Conservation (phyloP, 2,329 filamentous ascomycete genomes). For the Didymella lethalis region DNA sequence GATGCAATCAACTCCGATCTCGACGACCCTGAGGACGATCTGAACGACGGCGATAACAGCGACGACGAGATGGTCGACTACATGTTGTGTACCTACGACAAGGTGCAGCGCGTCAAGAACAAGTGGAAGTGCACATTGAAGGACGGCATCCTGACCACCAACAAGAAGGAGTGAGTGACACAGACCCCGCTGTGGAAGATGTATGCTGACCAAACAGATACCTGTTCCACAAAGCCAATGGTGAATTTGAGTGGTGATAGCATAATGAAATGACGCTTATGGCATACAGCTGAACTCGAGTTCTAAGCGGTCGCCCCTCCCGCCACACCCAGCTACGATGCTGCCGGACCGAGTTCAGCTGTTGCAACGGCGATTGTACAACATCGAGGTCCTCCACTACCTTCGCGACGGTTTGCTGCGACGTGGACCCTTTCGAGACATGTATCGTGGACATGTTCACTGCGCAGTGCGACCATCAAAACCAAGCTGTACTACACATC, state of each 20-base stretch:
- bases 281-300: slow-evolving; percentile 35
- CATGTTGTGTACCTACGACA: slow-evolving; percentile 99
- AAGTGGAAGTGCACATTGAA: slow-evolving; percentile 97
- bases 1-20: slow-evolving; percentile 99
- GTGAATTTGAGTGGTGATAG: slow-evolving; percentile 94
- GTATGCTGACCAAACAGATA: slow-evolving; percentile 62
- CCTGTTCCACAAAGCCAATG: slow-evolving; percentile 96
- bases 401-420: background rate
- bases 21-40: slow-evolving; percentile 89
- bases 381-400: slow-evolving; percentile 1
- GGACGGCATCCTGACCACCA: slow-evolving; percentile 92
- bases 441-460: background rate
- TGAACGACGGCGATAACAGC: slow-evolving; percentile 82
- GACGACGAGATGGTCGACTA: slow-evolving; percentile 85
- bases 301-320: slow-evolving; percentile 18
- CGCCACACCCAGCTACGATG: slow-evolving; percentile 13
- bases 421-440: slow-evolving; percentile 3
- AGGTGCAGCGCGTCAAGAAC: slow-evolving; percentile 98
- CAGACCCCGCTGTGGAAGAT: background rate
- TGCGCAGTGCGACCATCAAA: background rate
- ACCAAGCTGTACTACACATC: slow-evolving; percentile 2
- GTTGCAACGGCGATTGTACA: slow-evolving; percentile 16
- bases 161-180: slow-evolving; percentile 78
- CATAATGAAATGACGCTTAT: slow-evolving; percentile 28
- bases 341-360: slow-evolving; percentile 23